Evolutionary conservation across 768 basidiomycete genomes (phyloP).

Genomic region (Russula earlei): DNA sequence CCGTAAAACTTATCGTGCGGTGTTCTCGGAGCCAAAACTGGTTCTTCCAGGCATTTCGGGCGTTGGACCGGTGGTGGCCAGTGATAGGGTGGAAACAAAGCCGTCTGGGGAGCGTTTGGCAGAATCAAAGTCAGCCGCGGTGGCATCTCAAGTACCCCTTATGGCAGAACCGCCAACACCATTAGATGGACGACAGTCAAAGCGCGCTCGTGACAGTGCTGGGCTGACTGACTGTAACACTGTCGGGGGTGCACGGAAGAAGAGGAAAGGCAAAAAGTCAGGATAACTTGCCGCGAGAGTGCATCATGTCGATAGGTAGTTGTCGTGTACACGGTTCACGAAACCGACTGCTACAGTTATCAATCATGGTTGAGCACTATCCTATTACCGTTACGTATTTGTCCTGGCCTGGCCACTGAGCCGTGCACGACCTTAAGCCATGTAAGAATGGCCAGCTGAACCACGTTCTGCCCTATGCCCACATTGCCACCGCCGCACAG

Average conservation of each 20-base stretch:
- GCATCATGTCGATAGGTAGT: background rate
- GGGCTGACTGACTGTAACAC: background rate
- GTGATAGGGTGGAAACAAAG: background rate
- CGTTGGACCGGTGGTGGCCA: background rate
- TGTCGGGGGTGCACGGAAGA: constrained; percentile 5
- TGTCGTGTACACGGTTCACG: no score
- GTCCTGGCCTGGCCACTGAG: no score
- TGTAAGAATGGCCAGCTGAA: no score
- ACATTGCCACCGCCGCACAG: no score
- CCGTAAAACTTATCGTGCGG: constrained; percentile 69
- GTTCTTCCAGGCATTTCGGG: constrained; percentile 38
- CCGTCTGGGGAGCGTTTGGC: background rate
- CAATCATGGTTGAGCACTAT: no score
- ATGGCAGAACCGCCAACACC: background rate
- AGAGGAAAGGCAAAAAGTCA: constrained; percentile 12
- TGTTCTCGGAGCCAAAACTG: constrained; percentile 65
- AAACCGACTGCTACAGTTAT: no score
- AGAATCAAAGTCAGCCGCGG: background rate
- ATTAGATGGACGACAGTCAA: constrained; percentile 4
- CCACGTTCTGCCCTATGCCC: no score
- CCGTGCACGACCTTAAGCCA: no score
- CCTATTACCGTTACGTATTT: no score
- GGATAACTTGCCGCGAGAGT: background rate
- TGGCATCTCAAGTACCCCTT: background rate
- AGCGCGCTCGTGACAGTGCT: background rate